Evolutionary conservation across 495 filamentous ascomycete species (phyloP), one percentile per base, ranked within the genome.

Genomic region (Glarea lozoyensis): DNA sequence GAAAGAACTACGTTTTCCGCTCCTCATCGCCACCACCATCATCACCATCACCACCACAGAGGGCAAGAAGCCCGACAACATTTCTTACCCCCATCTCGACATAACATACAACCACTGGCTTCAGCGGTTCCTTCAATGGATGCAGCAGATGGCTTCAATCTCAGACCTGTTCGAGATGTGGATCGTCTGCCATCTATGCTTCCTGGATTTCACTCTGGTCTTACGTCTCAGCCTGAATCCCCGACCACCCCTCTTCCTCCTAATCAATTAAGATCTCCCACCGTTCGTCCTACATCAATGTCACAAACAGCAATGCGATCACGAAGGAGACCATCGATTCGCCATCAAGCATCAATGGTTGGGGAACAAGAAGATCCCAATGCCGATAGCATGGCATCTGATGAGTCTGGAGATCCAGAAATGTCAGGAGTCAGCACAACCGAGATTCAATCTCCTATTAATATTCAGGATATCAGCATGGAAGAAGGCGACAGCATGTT

Each of bases 161-260:
- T 87, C 37, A 76, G 87, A 15, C 86, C 86, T 12, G 81, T 94
- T 22, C 83, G 88, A 43, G 89, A 95, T 57, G 71, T 74, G 27
- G 90, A 96, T 53, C 79, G 90, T 37, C 72, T 96, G 13, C 84
- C 84, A 10, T 90, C 85, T 43, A 92, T 93, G 78, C 63, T 86
- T 22, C 81, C 87, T 1, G 75, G 80, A 6, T 62, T 85, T 36
- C 78, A 85, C 36, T 70, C 76, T 2, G 80, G 81, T 16, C 66
- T 88, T 39, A 73, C 79, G 18, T 95, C 92, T 6, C 92, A 95
- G 55, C 92, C 92, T 1, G 84, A 87, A 41, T 95, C 90, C 9
- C 92, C 92, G 1, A 94, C 88, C 10, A 98, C 92, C 1, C 92
- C 90, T 9, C 73, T 83, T 39, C 84, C 84, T 29, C 80, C 78